Evolutionary conservation across 2,329 filamentous ascomycete genomes (phyloP), one percentile per base, ranked within the genome.

Genomic region (Pezicula neosporulosa): DNA sequence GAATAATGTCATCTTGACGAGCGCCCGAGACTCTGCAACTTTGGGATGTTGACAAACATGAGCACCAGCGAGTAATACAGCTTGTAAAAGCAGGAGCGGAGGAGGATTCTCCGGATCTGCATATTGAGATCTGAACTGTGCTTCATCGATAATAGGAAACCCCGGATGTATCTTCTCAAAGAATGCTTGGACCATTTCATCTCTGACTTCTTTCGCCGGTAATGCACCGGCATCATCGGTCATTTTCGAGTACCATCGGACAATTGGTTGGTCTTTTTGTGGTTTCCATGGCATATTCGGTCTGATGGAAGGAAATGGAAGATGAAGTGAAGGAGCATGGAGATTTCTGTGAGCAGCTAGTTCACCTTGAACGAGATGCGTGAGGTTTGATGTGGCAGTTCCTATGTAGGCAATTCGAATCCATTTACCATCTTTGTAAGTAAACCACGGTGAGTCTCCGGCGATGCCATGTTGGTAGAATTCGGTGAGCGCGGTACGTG

Each of bases 31-130:
- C 16, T 48, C 41, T 9, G 54, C 54, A 18, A 65, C 62, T 30
- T 51, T 50, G 2, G 59, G 63, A 47, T 66, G 62, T 8, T 39
- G 44, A 21, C 49, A 59, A 9, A 60, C 58, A 44, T 63, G 62
- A 27, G 63, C 57, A 13, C 62, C 60, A 3, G 59, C 65, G 2
- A 65, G 50, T n/a, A 66, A 55, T 3, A 67, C 58, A 7, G 56
- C 50, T 44, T 67, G 65, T 8, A 66, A 54, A 13, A 66, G 49
- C n/a, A 67, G 47, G 7, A 67, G 51, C 9, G 63, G 56, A 3
- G 63, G 63, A 4, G 60, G 61, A 15, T 58, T 54, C 16, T 52
- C 47, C 6, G 50, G 45, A 30, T 54, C 41, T 16, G 18, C 24
- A 36, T 54, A 60, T 16, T 42, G 35, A 13, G 28, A 38, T n/a